A percentile compares a stretch with the other conserved stretches of the same genome.
phyloP scores from a whole-genome alignment of 2,329 filamentous ascomycete genomes.

The Harringtonia aguacate region DNA sequence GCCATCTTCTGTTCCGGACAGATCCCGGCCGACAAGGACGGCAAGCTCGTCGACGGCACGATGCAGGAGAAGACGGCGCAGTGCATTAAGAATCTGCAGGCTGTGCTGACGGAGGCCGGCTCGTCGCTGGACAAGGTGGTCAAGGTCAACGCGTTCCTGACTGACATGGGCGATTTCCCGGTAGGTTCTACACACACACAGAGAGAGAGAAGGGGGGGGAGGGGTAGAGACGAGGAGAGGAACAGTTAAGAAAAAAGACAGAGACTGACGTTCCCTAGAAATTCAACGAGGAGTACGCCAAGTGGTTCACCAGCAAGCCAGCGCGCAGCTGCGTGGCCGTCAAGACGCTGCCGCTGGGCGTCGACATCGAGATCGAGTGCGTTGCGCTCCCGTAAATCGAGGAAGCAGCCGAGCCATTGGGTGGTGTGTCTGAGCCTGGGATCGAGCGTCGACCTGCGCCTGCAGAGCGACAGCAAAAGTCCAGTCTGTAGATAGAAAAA shows the following conservation, averaged over 20 bases:
- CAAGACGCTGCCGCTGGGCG: constrained; percentile 76
- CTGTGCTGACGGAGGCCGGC: constrained; percentile 73
- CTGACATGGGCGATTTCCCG: constrained; percentile 82
- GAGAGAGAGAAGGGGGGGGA: neutral
- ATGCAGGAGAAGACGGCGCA: constrained; percentile 53
- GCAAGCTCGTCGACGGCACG: constrained; percentile 44
- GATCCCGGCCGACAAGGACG: constrained; percentile 56
- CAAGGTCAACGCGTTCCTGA: constrained; percentile 86
- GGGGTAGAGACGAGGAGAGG: neutral
- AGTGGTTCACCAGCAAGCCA: constrained; percentile 75
- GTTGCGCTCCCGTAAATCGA: constrained; percentile 54
- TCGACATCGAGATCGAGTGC: constrained; percentile 83
- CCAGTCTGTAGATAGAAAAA: neutral
- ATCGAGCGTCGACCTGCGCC: too few species aligned
- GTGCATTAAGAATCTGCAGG: constrained; percentile 68
- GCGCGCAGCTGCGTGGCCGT: constrained; percentile 86
- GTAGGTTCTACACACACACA: constrained; percentile 26
- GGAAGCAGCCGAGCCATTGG: neutral
- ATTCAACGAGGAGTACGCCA: constrained; percentile 79
- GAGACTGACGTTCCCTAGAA: constrained; percentile 25
- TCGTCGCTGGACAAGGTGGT: constrained; percentile 71
- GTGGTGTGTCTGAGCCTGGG: too few species aligned
- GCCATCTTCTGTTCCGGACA: constrained; percentile 58
- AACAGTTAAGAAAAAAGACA: too few species aligned
- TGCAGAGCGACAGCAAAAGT: neutral